Conservation (phyloP, 1,284 basidiomycete species). For the Amylostereum areolatum region DNA sequence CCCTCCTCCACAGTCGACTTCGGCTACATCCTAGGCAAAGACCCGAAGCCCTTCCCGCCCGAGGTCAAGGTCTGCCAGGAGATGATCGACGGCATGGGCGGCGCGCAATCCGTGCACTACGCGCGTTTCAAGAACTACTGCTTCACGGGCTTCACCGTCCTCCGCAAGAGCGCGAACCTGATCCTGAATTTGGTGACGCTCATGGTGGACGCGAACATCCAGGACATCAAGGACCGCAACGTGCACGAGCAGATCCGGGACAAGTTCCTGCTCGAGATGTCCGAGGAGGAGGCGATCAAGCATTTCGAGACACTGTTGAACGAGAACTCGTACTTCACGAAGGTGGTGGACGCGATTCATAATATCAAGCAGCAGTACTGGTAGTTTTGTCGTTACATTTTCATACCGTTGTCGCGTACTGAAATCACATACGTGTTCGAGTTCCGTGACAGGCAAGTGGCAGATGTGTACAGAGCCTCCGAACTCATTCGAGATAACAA, state of each 20-base stretch:
- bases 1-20: constrained; percentile 74
- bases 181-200: constrained; percentile 94
- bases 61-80: constrained; percentile 99
- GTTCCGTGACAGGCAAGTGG: too few species aligned
- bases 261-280: constrained; percentile 91
- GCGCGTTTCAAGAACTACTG: constrained; percentile 93
- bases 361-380: constrained; percentile 83
- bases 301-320: constrained; percentile 92
- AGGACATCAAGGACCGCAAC: constrained; percentile 92
- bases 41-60: constrained; percentile 97
- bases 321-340: constrained; percentile 92
- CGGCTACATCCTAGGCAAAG: constrained; percentile 96
- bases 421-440: too few species aligned
- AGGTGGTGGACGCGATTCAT: constrained; percentile 89
- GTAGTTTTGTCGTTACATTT: constrained; percentile 16
- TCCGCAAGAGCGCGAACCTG: constrained; percentile 96
- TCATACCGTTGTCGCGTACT: too few species aligned
- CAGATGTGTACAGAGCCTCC: too few species aligned
- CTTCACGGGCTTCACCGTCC: constrained; percentile 92
- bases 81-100: constrained; percentile 99
- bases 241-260: constrained; percentile 88
- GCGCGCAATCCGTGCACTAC: constrained; percentile 88
- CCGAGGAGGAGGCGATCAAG: constrained; percentile 95
- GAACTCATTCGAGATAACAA: too few species aligned
- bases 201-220: constrained; percentile 98